These are phyloP conservation scores for Podospora australis DNA, from an alignment of 495 filamentous ascomycete species.

Conservation along the genomic window DNA sequence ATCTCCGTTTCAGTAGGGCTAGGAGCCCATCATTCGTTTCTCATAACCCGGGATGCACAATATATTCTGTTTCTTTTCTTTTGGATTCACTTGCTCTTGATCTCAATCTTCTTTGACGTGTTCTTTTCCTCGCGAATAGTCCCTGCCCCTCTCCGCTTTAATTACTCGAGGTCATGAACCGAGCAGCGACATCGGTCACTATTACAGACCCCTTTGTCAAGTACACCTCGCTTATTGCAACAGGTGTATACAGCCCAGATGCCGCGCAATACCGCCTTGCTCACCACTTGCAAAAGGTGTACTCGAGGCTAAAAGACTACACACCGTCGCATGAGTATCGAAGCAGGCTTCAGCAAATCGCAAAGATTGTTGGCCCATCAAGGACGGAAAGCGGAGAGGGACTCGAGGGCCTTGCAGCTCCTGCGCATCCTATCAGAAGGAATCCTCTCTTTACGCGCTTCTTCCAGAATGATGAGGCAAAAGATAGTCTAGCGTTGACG, in stretches of 20 bases:
- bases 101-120: not conserved
- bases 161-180: constrained; percentile 22
- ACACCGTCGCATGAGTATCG: constrained; percentile 57
- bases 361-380: constrained; percentile 35
- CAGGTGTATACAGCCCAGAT: constrained; percentile 53
- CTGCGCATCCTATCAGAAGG: constrained; percentile 40
- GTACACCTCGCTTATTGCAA: constrained; percentile 56
- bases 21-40: too few relatives aligned
- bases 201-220: constrained; percentile 69
- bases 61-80: not conserved
- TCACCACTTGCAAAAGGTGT: constrained; percentile 62
- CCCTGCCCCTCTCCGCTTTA: not conserved
- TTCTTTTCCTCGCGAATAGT: not conserved
- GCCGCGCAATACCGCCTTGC: constrained; percentile 61
- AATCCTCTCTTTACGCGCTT: constrained; percentile 46
- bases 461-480: constrained; percentile 27
- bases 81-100: too few relatives aligned
- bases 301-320: constrained; percentile 61
- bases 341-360: constrained; percentile 46
- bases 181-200: constrained; percentile 39
- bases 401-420: constrained; percentile 30
- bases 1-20: too few relatives aligned
- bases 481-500: constrained; percentile 53
- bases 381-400: constrained; percentile 6
- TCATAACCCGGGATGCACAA: too few relatives aligned